Conservation (phyloP, 441 rosid species). For the Arabidopsis lyrata region DNA sequence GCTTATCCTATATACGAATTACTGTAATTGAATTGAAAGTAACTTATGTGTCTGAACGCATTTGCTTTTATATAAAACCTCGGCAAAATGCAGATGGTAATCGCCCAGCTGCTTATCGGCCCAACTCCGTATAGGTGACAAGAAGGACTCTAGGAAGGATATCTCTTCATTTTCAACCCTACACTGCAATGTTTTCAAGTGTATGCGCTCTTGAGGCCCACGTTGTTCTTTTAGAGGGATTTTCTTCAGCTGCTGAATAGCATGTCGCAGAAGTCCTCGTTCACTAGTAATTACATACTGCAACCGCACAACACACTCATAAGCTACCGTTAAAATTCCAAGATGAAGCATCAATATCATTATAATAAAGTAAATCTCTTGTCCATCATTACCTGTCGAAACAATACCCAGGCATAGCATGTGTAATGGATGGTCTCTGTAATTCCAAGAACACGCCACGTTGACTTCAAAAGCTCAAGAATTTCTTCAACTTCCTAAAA, state of each 20-base stretch:
- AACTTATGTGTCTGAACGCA: conserved; percentile 31
- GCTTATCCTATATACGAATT: conserved; percentile 10
- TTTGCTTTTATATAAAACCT: conserved; percentile 55
- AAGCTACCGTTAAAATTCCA: conserved; percentile 18
- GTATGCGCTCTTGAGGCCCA: conserved; percentile 97
- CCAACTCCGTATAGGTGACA: conserved; percentile 93
- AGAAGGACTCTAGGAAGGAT: conserved; percentile 83
- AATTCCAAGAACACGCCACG: conserved; percentile 97
- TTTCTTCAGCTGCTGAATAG: conserved; percentile 88
- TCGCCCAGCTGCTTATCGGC: conserved; percentile 90
- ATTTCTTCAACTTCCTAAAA: conserved; percentile 97
- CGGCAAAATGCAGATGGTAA: conserved; percentile 89
- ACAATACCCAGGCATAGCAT: conserved; percentile 90
- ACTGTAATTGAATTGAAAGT: conserved; percentile 16
- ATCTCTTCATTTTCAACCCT: conserved; percentile 77
- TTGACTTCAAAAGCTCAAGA: conserved; percentile 94
- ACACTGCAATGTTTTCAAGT: conserved; percentile 79
- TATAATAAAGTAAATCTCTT: conserved; percentile 1
- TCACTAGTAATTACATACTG: conserved; percentile 93
- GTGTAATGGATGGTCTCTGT: conserved; percentile 97
- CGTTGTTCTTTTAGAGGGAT: conserved; percentile 93
- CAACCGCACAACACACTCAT: conserved; percentile 48
- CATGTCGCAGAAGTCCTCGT: conserved; percentile 81
- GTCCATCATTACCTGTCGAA: conserved; percentile 83
- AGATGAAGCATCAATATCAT: conserved; percentile 17